phyloP scores from a whole-genome alignment of 1,284 basidiomycete genomes.

The Abortiporus biennis region DNA sequence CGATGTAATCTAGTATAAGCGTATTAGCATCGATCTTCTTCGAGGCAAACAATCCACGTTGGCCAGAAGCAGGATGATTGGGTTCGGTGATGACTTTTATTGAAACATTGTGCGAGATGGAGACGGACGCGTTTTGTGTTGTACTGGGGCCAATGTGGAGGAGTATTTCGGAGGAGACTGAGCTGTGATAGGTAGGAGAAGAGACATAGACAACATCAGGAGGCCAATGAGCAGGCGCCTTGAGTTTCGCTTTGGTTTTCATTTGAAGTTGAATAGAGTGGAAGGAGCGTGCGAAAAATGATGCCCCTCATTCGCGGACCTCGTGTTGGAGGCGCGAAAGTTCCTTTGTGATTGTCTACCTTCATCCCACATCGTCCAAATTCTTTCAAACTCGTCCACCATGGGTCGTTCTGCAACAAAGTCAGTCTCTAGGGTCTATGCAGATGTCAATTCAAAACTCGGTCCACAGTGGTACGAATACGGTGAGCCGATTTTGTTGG shows the following conservation, averaged over 20 bases:
- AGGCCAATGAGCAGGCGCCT: slow-evolving; percentile 48
- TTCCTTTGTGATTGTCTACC: slow-evolving; percentile 1
- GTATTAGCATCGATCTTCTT: slow-evolving; percentile 62
- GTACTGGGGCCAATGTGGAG: background rate
- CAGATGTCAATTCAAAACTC: slow-evolving; percentile 67
- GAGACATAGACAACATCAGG: slow-evolving; percentile 38
- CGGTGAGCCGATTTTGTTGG: too few species aligned
- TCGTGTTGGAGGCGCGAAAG: background rate
- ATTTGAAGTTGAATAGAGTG: too few species aligned
- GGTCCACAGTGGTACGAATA: slow-evolving; percentile 81
- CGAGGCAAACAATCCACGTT: slow-evolving; percentile 76
- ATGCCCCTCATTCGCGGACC: background rate
- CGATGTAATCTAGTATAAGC: slow-evolving; percentile 78
- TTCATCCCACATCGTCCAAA: slow-evolving; percentile 1
- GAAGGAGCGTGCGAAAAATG: slow-evolving; percentile 2
- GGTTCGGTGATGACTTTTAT: slow-evolving; percentile 20
- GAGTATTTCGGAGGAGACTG: slow-evolving; percentile 29
- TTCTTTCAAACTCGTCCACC: slow-evolving; percentile 1
- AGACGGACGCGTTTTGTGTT: background rate
- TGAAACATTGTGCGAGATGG: background rate
- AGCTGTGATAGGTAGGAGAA: slow-evolving; percentile 43
- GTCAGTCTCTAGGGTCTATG: slow-evolving; percentile 71
- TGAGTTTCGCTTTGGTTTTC: background rate
- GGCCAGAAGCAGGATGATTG: slow-evolving; percentile 54
- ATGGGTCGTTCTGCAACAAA: slow-evolving; percentile 65